Evolutionary conservation across 805 yeast genomes (phyloP), one percentile per base, ranked within the genome.

Genomic region (Ogataea trehalophila): DNA sequence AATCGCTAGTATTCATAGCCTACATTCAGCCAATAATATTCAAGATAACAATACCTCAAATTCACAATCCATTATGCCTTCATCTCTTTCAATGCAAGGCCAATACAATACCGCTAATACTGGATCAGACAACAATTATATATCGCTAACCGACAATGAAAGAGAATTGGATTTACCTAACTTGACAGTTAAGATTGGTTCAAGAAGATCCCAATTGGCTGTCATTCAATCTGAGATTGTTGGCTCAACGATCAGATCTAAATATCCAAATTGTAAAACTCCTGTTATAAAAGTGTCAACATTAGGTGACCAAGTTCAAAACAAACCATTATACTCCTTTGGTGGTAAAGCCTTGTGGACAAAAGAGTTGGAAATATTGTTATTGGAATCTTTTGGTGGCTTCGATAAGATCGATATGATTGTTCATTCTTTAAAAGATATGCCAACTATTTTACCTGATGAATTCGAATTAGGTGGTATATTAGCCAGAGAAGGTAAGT

Each of bases 291-390:
- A 96, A 4, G 75, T 88, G 36, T 77, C 84, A 45, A 92, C 99
- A 1, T 72, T 94, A 34, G 99, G 98, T 23, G 99, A 94, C 70
- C 85, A 87, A 61, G 83, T 86, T 31, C 94, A 82, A 62, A 78
- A 76, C 61, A 83, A 81, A 62, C 97, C 99, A 7, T 73, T 94
- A 43, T 94, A 92, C 66, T 80, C 96, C 4, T 94, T 94, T 68
- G 98, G 97, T 39, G 99, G 99, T 23, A 94, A 94, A 65, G 81
- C 97, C 0, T 67, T 94, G 22, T 94, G 99, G 99, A 94, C 99
- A 3, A 87, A 87, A 62, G 99, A 94, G 67, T 74, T 94, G 48
- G 99, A 94, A 68, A 83, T 82, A 22, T 70, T 90, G 42, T 69
- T 91, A 44, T 70, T 92, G 37, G 75, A 85, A 54, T 72, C 76